Conservation (phyloP, 768 basidiomycete genomes). For the Tylopilus felleus region DNA sequence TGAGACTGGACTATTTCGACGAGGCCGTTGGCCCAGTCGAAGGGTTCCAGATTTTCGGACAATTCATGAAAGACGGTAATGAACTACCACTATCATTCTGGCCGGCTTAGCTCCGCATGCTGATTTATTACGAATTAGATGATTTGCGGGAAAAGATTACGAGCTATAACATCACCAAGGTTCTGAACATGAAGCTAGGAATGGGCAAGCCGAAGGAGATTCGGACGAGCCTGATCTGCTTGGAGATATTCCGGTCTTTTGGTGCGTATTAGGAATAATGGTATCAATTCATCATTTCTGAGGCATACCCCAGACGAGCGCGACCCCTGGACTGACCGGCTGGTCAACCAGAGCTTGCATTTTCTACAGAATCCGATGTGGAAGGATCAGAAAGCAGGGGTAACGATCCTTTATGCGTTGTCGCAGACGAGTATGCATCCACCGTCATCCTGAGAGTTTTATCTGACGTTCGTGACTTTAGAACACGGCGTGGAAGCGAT, state of each 20-base stretch:
- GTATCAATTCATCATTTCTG: neutral
- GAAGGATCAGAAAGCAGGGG: conserved; percentile 23
- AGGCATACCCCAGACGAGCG: conserved; percentile 6
- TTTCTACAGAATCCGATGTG: conserved; percentile 1
- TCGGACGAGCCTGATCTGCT: conserved; percentile 22
- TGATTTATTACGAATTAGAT: conserved; percentile 6
- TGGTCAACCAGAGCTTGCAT: conserved; percentile 12
- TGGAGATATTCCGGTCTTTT: conserved; percentile 22
- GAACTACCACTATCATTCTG: neutral
- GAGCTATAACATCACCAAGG: conserved; percentile 13
- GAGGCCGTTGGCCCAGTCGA: conserved; percentile 23
- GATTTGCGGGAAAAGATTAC: conserved; percentile 14
- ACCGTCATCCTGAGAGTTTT: neutral
- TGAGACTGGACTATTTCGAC: conserved; percentile 23
- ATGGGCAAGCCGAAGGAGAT: conserved; percentile 13
- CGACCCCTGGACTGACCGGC: conserved; percentile 9
- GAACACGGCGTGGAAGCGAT: conserved; percentile 17
- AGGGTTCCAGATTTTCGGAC: conserved; percentile 23
- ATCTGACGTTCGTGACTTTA: neutral
- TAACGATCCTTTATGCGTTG: conserved; percentile 22
- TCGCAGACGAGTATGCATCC: conserved; percentile 15
- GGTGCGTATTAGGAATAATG: conserved; percentile 4
- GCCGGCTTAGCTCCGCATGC: neutral
- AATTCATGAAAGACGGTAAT: conserved; percentile 22
- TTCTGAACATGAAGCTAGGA: conserved; percentile 15